Percentiles rank a stretch among this genome's conserved stretches.
These are phyloP conservation scores for Globisporangium yorkense DNA, from an alignment of 352 stramenopile species.

Conservation along the genomic window DNA sequence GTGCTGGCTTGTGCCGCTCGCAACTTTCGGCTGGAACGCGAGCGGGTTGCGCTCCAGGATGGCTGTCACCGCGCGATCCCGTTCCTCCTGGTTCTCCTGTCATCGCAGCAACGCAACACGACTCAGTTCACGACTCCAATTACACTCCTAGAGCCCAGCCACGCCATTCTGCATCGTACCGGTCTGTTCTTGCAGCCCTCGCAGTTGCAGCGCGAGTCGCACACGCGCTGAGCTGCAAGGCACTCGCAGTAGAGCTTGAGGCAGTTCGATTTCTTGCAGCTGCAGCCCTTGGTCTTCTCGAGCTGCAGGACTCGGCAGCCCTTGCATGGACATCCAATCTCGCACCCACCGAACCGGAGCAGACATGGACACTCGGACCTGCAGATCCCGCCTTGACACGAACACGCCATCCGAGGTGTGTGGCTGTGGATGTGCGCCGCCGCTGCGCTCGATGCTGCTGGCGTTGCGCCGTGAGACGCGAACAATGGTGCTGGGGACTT, in stretches of 20 bases:
- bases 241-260: constrained; percentile 93
- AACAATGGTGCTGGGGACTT: background rate
- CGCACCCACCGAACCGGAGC: constrained; percentile 30
- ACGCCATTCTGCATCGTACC: constrained; percentile 8
- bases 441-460: background rate
- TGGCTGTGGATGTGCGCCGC: constrained; percentile 1
- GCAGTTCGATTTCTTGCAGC: constrained; percentile 97
- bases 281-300: constrained; percentile 79
- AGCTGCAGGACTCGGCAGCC: constrained; percentile 28
- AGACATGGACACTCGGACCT: constrained; percentile 39
- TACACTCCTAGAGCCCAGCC: background rate
- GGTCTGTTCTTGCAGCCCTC: constrained; percentile 74
- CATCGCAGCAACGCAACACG: background rate
- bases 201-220: constrained; percentile 71
- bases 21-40: constrained; percentile 94
- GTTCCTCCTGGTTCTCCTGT: constrained; percentile 45
- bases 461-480: too few relatives aligned
- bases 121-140: background rate
- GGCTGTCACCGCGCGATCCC: constrained; percentile 71
- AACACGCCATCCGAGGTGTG: constrained; percentile 18
- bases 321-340: constrained; percentile 27
- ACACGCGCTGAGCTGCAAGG: constrained; percentile 62
- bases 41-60: constrained; percentile 92
- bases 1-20: constrained; percentile 73
- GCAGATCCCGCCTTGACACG: constrained; percentile 36